Base-by-base conservation (phyloP, 1,139 yeast genomes). In the Yamadazyma blattariae region DNA sequence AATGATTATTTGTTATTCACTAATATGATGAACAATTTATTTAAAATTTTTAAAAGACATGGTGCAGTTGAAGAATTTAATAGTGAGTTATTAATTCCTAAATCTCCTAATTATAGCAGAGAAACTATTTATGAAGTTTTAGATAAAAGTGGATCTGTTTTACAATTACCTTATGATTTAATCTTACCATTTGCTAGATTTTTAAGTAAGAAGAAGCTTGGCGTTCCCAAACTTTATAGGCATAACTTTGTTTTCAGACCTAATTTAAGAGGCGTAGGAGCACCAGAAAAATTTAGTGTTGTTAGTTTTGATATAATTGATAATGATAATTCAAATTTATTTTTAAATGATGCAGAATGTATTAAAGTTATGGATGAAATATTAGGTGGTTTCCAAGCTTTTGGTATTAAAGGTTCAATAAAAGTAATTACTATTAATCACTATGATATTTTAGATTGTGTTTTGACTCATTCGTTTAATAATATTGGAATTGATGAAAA, bases 101-200 rank as follows among this genome's bases (percentile, higher is more conserved):
- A 82, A 44, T 82, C 92, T 0, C 84, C 92, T 2, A 59, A 77
- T 2, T 90, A 88, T 52, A 71, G 80, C 12, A 62, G 77, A 14
- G 74, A 72, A 14, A 74, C 72, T 32, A 82, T 86, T 0, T 89
- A 83, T 46, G 95, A 89, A 47, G 75, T 92, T 1, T 62, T 94
- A 41, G 97, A 92, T 51, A 73, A 78, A 35, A 81, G 87, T 21
- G 98, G 98, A 0, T 78, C 90, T 0, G 92, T 92, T 6, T 61
- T 94, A 23, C 95, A 89, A 42, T 60, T 94, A 25, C 95, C 96
- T 1, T 90, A 83, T 54, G 98, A 92, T 54, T 65, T 90, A 42
- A 84, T 95, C 0, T 61, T 89, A 25, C 97, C 99, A 0, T 77
- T 84, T 61, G 97, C 98, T 0, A 67, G 98, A 44, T 71, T 79